Evolutionary conservation across 78 protist genomes (phyloP).

Genomic region (Guillardia theta): DNA sequence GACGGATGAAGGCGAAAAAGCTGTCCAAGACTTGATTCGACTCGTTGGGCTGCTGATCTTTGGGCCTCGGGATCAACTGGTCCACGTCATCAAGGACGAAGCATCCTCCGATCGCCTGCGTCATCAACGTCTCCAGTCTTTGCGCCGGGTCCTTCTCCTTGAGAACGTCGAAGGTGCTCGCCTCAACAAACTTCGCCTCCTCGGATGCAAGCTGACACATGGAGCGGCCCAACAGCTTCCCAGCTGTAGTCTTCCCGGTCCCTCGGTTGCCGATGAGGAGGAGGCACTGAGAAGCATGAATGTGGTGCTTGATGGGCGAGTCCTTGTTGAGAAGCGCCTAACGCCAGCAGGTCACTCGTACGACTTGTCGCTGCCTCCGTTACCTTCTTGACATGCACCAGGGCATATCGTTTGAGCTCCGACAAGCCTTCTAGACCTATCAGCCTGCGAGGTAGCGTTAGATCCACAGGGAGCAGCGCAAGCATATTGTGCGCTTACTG

Average conservation of each 20-base stretch:
- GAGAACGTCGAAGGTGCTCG: neutral
- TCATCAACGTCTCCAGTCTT: neutral
- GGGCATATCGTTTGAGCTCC: no score
- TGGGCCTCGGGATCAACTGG: neutral
- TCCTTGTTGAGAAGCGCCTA: neutral
- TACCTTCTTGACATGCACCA: no score
- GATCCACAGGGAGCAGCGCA: no score
- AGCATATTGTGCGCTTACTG: no score
- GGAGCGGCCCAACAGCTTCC: neutral
- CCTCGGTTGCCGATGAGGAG: neutral
- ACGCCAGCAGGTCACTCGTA: neutral
- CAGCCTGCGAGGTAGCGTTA: no score
- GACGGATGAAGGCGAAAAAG: neutral
- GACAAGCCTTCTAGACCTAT: no score
- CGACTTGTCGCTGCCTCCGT: no score
- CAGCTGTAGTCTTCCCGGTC: neutral
- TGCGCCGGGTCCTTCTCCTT: neutral
- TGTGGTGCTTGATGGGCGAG: neutral
- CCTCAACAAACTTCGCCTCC: no score
- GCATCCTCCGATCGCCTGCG: neutral
- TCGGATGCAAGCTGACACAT: neutral
- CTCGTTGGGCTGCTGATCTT: neutral
- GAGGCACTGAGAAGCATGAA: neutral
- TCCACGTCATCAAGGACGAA: neutral
- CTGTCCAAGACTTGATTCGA: neutral